phyloP scores from a whole-genome alignment of 1,284 basidiomycete genomes.

The Fomes fomentarius region DNA sequence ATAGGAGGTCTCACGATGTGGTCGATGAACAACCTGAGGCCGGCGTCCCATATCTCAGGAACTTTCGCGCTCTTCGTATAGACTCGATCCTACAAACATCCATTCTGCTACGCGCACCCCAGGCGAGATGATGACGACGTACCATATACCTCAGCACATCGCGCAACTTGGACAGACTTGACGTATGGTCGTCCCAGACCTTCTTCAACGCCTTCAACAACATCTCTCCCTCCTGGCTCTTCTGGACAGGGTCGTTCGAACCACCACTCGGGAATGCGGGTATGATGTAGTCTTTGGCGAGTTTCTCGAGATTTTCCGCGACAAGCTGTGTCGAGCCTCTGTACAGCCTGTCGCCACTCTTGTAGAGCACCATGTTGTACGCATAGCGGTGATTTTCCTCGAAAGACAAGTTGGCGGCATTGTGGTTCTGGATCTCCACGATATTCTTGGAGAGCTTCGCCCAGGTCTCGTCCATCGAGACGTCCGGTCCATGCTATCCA shows the following conservation, averaged over 20 bases:
- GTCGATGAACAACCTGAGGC: slow-evolving; percentile 83
- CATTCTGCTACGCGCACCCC: background rate
- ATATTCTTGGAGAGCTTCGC: slow-evolving; percentile 81
- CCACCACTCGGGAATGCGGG: slow-evolving; percentile 79
- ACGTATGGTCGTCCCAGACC: slow-evolving; percentile 95
- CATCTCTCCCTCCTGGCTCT: slow-evolving; percentile 80
- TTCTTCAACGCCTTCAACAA: slow-evolving; percentile 83
- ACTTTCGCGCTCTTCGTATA: slow-evolving; percentile 76
- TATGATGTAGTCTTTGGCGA: slow-evolving; percentile 79
- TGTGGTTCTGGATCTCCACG: slow-evolving; percentile 94
- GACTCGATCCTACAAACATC: slow-evolving; percentile 77
- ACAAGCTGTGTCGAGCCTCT: slow-evolving; percentile 85
- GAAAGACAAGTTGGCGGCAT: slow-evolving; percentile 91
- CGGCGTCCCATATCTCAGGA: slow-evolving; percentile 83
- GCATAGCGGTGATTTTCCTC: slow-evolving; percentile 96
- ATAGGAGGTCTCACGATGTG: slow-evolving; percentile 87
- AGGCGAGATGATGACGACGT: slow-evolving; percentile 29
- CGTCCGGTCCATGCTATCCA: slow-evolving; percentile 65
- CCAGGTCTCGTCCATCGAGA: slow-evolving; percentile 79
- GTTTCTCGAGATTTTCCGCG: slow-evolving; percentile 79
- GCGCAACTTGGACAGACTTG: slow-evolving; percentile 88
- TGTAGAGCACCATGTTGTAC: slow-evolving; percentile 92
- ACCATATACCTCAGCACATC: slow-evolving; percentile 98
- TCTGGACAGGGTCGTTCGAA: slow-evolving; percentile 58
- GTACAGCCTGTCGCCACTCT: slow-evolving; percentile 88